A percentile compares a stretch with the other conserved stretches of the same genome.
These are phyloP conservation scores for Talaromyces funiculosus DNA, from an alignment of 2,329 filamentous ascomycete genomes.

Conservation along the genomic window DNA sequence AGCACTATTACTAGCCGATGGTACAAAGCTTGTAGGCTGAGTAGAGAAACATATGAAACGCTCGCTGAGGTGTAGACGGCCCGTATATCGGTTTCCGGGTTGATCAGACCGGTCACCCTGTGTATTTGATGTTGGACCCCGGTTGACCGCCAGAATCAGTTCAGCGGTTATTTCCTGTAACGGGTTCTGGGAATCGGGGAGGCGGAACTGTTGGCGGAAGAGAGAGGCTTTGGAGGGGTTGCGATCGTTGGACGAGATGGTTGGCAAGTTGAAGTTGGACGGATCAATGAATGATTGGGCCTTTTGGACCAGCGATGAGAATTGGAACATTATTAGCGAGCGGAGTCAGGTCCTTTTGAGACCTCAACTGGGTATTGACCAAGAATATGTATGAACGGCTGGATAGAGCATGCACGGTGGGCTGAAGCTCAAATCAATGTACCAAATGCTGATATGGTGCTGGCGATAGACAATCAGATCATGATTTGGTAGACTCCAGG, in stretches of 20 bases:
- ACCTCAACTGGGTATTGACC: neutral
- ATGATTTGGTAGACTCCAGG: neutral
- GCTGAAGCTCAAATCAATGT: neutral
- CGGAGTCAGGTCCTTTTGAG: neutral
- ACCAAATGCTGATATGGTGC: neutral
- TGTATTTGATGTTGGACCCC: slow-evolving; percentile 32
- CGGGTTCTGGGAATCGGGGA: slow-evolving; percentile 85
- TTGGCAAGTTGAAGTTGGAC: slow-evolving; percentile 68
- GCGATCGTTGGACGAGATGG: slow-evolving; percentile 66
- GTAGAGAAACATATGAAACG: slow-evolving; percentile 96
- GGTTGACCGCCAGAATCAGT: slow-evolving; percentile 68
- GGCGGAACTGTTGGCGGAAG: slow-evolving; percentile 93
- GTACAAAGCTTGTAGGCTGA: slow-evolving; percentile 78
- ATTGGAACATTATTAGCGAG: slow-evolving; percentile 50
- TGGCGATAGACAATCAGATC: neutral
- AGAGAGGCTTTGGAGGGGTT: slow-evolving; percentile 86
- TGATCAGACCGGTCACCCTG: slow-evolving; percentile 60
- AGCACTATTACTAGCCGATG: slow-evolving; percentile 69
- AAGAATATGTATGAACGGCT: neutral
- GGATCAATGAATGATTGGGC: slow-evolving; percentile 93
- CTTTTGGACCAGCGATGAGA: slow-evolving; percentile 85
- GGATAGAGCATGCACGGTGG: neutral
- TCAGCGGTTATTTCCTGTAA: slow-evolving; percentile 96
- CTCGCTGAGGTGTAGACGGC: slow-evolving; percentile 90
- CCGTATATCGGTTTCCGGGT: slow-evolving; percentile 76